Evolutionary conservation across 176 grass and related monocot species (phyloP).

Genomic region (Triticum turgidum): DNA sequence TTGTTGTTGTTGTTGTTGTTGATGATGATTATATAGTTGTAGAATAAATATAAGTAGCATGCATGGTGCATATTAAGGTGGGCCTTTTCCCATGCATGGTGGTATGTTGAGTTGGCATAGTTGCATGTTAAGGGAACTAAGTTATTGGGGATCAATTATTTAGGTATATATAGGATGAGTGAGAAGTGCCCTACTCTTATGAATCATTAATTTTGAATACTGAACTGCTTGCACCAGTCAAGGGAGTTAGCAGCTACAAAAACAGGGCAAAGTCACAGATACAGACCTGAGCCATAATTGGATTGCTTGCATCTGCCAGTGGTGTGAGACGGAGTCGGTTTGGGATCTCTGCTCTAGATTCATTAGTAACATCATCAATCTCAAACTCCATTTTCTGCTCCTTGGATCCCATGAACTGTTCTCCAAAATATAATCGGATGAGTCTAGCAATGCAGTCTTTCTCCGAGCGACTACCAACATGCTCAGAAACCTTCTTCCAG

Average conservation of each 20-base stretch:
- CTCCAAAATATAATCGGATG: conserved; percentile 79
- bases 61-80: no score
- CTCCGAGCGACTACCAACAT: conserved; percentile 80
- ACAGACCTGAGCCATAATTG: conserved; percentile 91
- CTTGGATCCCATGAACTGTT: conserved; percentile 77
- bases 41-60: no score
- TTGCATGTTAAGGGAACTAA: no score
- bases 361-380: conserved; percentile 42
- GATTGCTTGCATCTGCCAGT: conserved; percentile 92
- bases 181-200: background rate
- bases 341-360: conserved; percentile 34
- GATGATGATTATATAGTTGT: no score
- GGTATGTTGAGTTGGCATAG: no score
- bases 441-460: conserved; percentile 95
- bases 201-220: background rate
- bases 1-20: no score
- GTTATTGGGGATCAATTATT: no score
- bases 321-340: conserved; percentile 70
- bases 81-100: no score
- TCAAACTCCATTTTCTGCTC: conserved; percentile 45
- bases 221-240: background rate
- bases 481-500: conserved; percentile 92
- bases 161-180: no score
- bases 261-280: conserved; percentile 3
- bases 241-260: background rate